Evolutionary conservation across 164 flowering plant genomes (phyloP), one percentile per base, ranked within the genome.

Genomic region (Vitis cinerea): DNA sequence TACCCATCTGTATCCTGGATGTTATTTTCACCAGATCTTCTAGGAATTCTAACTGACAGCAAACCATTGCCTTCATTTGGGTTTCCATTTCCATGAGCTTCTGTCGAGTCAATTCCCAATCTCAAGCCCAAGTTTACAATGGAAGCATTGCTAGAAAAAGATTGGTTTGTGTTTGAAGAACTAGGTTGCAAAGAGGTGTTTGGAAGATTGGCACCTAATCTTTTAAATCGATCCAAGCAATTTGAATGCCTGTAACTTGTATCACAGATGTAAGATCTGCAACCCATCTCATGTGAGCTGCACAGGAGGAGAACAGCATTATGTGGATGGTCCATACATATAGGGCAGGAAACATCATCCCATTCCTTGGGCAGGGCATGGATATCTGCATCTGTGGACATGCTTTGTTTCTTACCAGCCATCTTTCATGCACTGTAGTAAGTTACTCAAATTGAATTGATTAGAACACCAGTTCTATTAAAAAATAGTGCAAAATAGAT

Each of bases 251-350:
- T 64, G 75, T 79, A 75, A 64, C 86, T 84, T 56, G 88, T 84
- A 67, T 83, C 86, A 72, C 88, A 84, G n/a, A 84, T 79, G 71
- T 75, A 84, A 75, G 86, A 73, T 64, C 80, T 77, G 76, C 88
- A 84, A 44, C 88, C 88, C 71, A 81, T 83, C 27, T 81, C 78
- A 71, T 81, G 75, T 0, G 88, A 84, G 68, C 80, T 77, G 74
- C 88, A 84, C 2, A 74, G 68, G 59, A 84, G 77, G 63, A 84
- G 82, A 71, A 84, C 83, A 67, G 88, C 88, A 78, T 84, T 84
- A 72, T 84, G 88, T 59, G 88, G 88, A 72, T 84, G 82, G 59
- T 84, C 88, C 88, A 84, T 81, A 79, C 88, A 84, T 64, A 84
- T 77, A 30, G 88, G 78, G 59, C 88, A 84, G 31, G 70, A 63